Evolutionary conservation across 768 basidiomycete species (phyloP).

Genomic region (Podaxis sp.): DNA sequence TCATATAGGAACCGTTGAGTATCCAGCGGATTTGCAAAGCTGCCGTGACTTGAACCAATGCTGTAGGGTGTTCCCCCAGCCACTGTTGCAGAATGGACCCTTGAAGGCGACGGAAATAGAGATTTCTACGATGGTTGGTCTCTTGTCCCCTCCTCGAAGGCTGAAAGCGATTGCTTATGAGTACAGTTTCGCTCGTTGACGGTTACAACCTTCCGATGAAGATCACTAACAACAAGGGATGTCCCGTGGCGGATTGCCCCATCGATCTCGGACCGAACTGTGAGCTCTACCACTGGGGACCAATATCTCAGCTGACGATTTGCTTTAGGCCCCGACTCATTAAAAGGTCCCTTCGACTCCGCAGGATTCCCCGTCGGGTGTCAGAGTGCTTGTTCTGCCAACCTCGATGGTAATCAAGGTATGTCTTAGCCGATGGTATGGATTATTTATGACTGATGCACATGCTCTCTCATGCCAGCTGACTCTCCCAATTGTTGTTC

Average conservation of each 20-base stretch:
- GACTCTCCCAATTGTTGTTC: constrained; percentile 39
- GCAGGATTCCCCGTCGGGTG: constrained; percentile 50
- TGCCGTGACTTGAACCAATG: background rate
- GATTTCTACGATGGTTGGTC: constrained; percentile 60
- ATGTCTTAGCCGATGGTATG: background rate
- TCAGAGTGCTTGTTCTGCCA: constrained; percentile 46
- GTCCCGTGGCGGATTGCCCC: constrained; percentile 46
- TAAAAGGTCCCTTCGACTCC: constrained; percentile 47
- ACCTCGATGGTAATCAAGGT: constrained; percentile 30
- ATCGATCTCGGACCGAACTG: constrained; percentile 56
- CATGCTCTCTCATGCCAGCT: constrained; percentile 10
- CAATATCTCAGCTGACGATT: background rate
- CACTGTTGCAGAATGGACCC: constrained; percentile 66
- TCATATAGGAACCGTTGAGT: constrained; percentile 40
- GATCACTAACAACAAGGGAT: constrained; percentile 48
- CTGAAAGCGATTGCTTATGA: background rate
- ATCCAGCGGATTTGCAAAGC: no score
- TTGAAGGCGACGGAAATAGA: constrained; percentile 33
- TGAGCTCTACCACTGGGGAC: constrained; percentile 16
- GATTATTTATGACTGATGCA: background rate
- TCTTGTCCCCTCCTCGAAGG: background rate
- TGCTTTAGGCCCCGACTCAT: constrained; percentile 36
- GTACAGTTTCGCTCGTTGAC: constrained; percentile 55
- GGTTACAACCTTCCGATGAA: constrained; percentile 57
- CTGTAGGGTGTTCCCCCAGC: constrained; percentile 56